Base-by-base conservation (phyloP, 495 filamentous ascomycete species). In the Hyphodiscus hymeniophilus region DNA sequence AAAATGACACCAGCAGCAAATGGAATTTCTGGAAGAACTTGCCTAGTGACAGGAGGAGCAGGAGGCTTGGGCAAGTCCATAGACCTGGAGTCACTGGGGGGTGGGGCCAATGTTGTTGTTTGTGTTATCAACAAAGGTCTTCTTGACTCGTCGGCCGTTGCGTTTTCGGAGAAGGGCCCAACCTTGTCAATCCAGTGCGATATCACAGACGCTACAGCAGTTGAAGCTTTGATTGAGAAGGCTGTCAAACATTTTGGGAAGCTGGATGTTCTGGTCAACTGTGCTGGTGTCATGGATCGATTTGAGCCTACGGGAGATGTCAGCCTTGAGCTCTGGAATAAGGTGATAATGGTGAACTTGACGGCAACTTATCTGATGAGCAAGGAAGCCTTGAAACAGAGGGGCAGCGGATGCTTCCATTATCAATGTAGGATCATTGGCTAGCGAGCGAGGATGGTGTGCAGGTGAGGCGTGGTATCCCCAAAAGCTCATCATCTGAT, bases 181-280 rank as follows among this genome's bases (percentile, higher is more conserved):
- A n/a, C 34, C 17, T 4, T 4, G 3, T 36, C 13, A 5, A 36
- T n/a, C 13, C n/a, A 45, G 7, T 16, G 24, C 7, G 42, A 45
- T 34, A 28, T 45, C 5, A 33, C 26, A n/a, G 12, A 45, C 8
- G 42, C 23, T 23, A 10, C 16, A 8, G 23, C 42, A 18, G 42
- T 20, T 2, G 17, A 28, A 10, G 30, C 10, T 21, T 12, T 45
- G 26, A 18, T 60, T 3, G 44, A 56, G 3, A 48, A 55, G 2
- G 50, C 71, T 12, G 39, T 56, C 22, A 11, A 57, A 11, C 57
- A 57, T 13, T 58, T 44, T 28, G 66, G 69, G 1, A 42, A 64
- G 7, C 64, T 81, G 31, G 75, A 82, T 38, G 64, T 80, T 0
- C 59, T 81, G 11, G 70, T 80, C 8, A 79, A 79, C 52, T 80